These are phyloP conservation scores for Mortierella sp. DNA, from an alignment of 371 early-diverging fungal species.

Conservation along the genomic window DNA sequence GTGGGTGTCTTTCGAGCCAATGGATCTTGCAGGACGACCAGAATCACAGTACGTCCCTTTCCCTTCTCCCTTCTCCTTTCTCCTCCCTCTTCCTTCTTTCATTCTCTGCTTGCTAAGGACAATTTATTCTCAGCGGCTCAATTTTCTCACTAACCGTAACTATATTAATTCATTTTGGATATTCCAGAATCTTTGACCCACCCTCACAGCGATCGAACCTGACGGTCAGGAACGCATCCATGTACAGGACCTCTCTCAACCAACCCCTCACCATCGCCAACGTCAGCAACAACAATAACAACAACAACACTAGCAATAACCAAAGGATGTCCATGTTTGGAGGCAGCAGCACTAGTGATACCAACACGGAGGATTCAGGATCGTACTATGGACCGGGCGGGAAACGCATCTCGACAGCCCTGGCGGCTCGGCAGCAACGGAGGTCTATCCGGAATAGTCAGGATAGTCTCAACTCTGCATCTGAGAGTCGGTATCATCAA, in stretches of 20 bases:
- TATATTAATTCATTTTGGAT: background rate
- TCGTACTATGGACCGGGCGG: slow-evolving; percentile 28
- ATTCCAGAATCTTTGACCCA: slow-evolving; percentile 32
- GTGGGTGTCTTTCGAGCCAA: slow-evolving; percentile 53
- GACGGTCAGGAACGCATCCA: slow-evolving; percentile 46
- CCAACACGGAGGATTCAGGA: slow-evolving; percentile 42
- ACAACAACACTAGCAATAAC: background rate
- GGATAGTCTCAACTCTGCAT: slow-evolving; percentile 27
- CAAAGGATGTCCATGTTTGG: slow-evolving; percentile 33
- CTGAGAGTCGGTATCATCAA: background rate
- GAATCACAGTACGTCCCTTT: slow-evolving; percentile 34
- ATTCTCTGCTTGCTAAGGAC: background rate
- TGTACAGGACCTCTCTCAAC: slow-evolving; percentile 22
- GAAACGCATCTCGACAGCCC: slow-evolving; percentile 35
- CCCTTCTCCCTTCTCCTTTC: background rate
- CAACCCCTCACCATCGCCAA: slow-evolving; percentile 16
- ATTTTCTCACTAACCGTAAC: no score
- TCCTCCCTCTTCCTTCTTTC: background rate
- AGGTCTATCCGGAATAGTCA: slow-evolving; percentile 45
- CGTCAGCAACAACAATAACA: background rate
- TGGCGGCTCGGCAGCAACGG: slow-evolving; percentile 43
- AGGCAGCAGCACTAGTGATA: slow-evolving; percentile 31
- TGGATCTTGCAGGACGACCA: slow-evolving; percentile 32
- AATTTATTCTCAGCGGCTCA: no score
- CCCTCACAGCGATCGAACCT: slow-evolving; percentile 27